phyloP scores from a whole-genome alignment of 2,329 filamentous ascomycete genomes.

The Stylonectria norvegica region DNA sequence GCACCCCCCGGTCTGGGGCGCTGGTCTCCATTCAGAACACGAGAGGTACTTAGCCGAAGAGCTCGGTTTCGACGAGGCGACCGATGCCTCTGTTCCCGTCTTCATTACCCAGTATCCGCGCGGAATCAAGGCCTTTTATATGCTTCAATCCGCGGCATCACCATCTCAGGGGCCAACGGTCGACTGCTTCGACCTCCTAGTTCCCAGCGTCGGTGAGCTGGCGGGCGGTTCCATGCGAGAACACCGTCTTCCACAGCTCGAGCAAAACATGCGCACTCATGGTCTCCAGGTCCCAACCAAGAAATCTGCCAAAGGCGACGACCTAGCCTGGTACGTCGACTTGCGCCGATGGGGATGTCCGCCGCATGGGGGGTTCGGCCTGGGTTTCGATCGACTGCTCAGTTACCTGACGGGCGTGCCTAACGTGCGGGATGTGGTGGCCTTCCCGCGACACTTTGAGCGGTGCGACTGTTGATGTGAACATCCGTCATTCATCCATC shows the following conservation, averaged over 20 bases:
- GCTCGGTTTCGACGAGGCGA: constrained; percentile 51
- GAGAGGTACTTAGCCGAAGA: constrained; percentile 78
- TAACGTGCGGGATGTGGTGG: constrained; percentile 80
- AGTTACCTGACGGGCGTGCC: constrained; percentile 78
- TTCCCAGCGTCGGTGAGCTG: constrained; percentile 82
- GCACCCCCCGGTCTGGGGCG: constrained; percentile 65
- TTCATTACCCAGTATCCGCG: constrained; percentile 95
- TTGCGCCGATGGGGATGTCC: constrained; percentile 87
- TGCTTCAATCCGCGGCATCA: constrained; percentile 38
- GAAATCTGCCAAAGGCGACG: constrained; percentile 26
- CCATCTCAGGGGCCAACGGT: constrained; percentile 54
- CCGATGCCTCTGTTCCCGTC: constrained; percentile 59
- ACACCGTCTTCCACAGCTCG: constrained; percentile 65
- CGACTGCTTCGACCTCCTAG: constrained; percentile 85
- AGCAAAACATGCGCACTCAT: constrained; percentile 67
- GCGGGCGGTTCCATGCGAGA: constrained; percentile 89
- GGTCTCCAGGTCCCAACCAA: constrained; percentile 50
- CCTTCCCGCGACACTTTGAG: constrained; percentile 74
- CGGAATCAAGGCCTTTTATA: constrained; percentile 83
- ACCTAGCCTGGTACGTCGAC: constrained; percentile 81
- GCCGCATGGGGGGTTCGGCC: constrained; percentile 84
- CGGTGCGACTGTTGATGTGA: constrained; percentile 54
- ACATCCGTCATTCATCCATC: constrained; percentile 1
- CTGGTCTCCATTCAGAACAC: constrained; percentile 83
- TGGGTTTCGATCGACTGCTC: constrained; percentile 84